Evolutionary conservation across 73 alveolate species (phyloP).

Genomic region (Blepharisma japonicum): DNA sequence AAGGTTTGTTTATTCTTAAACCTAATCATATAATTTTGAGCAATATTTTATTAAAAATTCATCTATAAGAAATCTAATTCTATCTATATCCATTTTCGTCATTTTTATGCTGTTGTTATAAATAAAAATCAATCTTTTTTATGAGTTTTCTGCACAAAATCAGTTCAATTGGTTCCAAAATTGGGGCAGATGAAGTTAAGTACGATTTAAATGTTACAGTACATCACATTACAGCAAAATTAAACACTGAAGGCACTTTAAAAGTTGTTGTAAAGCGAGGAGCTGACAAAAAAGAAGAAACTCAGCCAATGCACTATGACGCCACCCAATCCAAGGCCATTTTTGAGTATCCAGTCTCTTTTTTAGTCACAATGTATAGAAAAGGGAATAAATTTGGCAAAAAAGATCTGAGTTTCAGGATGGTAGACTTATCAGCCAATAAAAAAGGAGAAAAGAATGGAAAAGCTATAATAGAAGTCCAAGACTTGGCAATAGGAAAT

Average conservation of each 20-base stretch:
- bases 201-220: conserved; percentile 5
- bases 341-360: background rate
- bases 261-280: conserved; percentile 15
- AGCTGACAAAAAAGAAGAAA: conserved; percentile 10
- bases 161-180: background rate
- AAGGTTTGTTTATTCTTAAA: too few relatives aligned
- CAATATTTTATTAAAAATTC: too few relatives aligned
- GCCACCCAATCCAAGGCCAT: background rate
- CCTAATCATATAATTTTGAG: too few relatives aligned
- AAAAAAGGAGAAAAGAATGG: background rate
- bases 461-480: background rate
- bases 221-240: background rate
- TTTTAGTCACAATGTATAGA: conserved; percentile 16
- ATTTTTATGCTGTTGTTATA: too few relatives aligned
- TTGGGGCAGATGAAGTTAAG: conserved; percentile 4
- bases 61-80: too few relatives aligned
- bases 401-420: conserved; percentile 2
- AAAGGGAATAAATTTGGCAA: conserved; percentile 9
- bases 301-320: background rate
- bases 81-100: too few relatives aligned
- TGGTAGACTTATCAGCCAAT: background rate
- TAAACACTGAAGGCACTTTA: background rate
- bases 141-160: too few relatives aligned
- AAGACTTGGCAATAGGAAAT: background rate
- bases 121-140: too few relatives aligned